Conservation (phyloP, 495 filamentous ascomycete genomes). For the Cryomyces minteri region DNA sequence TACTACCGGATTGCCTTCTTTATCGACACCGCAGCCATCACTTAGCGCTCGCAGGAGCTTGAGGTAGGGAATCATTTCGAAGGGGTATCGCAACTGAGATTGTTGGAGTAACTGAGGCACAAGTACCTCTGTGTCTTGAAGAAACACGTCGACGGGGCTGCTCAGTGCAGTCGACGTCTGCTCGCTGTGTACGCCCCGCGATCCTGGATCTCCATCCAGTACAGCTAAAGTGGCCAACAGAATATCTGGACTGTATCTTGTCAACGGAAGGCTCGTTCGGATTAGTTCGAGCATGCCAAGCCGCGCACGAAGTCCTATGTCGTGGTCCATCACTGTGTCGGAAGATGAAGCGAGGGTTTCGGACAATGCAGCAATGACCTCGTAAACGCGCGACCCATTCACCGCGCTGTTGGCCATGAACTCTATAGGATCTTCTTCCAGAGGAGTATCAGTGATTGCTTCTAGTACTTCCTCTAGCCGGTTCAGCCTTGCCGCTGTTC, state of each 20-base stretch:
- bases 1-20: too few species aligned
- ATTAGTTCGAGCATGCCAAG: slow-evolving; percentile 47
- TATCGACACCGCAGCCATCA: slow-evolving; percentile 24
- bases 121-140: slow-evolving; percentile 35
- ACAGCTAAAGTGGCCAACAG: slow-evolving; percentile 40
- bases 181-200: slow-evolving; percentile 30
- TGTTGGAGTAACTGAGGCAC: slow-evolving; percentile 31
- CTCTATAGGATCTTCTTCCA: slow-evolving; percentile 28
- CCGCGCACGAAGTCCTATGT: slow-evolving; percentile 27
- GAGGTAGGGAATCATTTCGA: slow-evolving; percentile 65
- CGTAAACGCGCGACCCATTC: slow-evolving; percentile 37
- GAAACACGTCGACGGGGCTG: slow-evolving; percentile 32
- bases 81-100: slow-evolving; percentile 63
- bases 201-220: slow-evolving; percentile 33
- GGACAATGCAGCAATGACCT: slow-evolving; percentile 32
- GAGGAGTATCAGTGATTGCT: slow-evolving; percentile 21
- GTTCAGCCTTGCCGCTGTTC: slow-evolving; percentile 1
- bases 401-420: slow-evolving; percentile 34
- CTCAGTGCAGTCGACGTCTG: slow-evolving; percentile 14
- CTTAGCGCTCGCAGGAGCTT: slow-evolving; percentile 39
- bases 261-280: slow-evolving; percentile 30
- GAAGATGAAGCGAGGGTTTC: background rate
- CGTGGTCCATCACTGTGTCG: background rate
- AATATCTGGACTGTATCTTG: slow-evolving; percentile 50
- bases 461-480: slow-evolving; percentile 18